A percentile compares a stretch with the other conserved stretches of the same genome.
These are phyloP conservation scores for Aureobasidium vineae DNA, from an alignment of 2,329 filamentous ascomycete species.

Conservation along the genomic window DNA sequence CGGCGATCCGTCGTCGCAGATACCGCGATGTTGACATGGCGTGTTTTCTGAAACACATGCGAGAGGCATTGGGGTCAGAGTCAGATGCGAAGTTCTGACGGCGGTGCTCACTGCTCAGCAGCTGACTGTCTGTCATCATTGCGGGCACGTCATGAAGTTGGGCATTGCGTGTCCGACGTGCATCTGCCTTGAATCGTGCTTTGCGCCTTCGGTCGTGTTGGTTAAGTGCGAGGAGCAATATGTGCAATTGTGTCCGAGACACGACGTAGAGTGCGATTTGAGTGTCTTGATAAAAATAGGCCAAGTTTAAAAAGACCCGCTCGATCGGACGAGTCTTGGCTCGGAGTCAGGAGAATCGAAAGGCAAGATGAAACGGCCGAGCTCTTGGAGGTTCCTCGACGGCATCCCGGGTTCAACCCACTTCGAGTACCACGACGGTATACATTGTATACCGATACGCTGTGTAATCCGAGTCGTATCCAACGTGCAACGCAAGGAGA, in stretches of 20 bases:
- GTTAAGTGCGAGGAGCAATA: background rate
- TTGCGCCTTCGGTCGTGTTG: background rate
- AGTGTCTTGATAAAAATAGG: slow-evolving; percentile 17
- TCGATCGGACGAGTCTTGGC: slow-evolving; percentile 7
- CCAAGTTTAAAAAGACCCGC: background rate
- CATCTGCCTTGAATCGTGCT: background rate
- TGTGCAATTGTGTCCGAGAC: background rate
- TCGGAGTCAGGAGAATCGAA: background rate
- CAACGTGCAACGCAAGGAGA: background rate
- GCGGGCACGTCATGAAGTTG: slow-evolving; percentile 1
- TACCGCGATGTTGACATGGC: slow-evolving; percentile 1
- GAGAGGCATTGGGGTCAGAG: background rate
- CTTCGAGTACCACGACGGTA: background rate
- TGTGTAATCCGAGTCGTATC: background rate
- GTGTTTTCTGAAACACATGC: slow-evolving; percentile 2
- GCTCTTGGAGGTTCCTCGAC: background rate
- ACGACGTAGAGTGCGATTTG: background rate
- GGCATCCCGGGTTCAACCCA: background rate
- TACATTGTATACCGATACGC: background rate
- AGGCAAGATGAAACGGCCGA: slow-evolving; percentile 21
- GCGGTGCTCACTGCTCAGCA: background rate
- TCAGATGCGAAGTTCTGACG: background rate
- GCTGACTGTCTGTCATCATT: slow-evolving; percentile 7
- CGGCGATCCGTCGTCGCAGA: slow-evolving; percentile 20
- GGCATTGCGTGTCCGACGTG: background rate